Percentiles rank a stretch among this genome's conserved stretches.
phyloP scores from a whole-genome alignment of 148 eudicot genomes.

The Suaeda aralocaspica region DNA sequence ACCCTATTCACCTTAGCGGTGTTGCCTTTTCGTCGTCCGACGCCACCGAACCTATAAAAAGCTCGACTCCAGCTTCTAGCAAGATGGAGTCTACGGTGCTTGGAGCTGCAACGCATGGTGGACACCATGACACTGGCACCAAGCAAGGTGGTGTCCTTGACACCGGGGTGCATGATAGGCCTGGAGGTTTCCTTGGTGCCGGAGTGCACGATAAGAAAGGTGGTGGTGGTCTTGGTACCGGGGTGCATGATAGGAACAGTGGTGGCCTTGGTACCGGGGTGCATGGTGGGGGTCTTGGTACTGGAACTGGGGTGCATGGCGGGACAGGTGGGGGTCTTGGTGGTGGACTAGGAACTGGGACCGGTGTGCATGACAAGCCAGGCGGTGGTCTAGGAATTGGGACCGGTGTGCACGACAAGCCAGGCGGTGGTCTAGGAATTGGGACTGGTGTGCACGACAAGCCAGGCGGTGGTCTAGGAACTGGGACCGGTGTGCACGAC shows the following conservation, averaged over 20 bases:
- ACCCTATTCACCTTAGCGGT: constrained; percentile 60
- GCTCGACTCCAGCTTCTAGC: too few relatives aligned
- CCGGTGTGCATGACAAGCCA: neutral
- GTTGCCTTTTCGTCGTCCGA: constrained; percentile 39
- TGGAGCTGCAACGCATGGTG: neutral
- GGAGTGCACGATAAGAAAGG: too few relatives aligned
- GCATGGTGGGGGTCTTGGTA: neutral
- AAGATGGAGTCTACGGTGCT: neutral
- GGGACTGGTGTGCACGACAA: neutral
- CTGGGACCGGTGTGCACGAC: too few relatives aligned
- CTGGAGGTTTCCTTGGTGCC: too few relatives aligned
- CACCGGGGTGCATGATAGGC: too few relatives aligned
- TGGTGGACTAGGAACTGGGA: neutral
- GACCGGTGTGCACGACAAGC: neutral
- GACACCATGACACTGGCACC: too few relatives aligned
- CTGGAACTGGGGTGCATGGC: neutral
- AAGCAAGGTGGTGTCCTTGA: too few relatives aligned
- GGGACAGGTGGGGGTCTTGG: neutral
- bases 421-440: neutral
- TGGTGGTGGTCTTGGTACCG: too few relatives aligned
- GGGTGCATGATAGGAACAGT: neutral
- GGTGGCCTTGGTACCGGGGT: neutral
- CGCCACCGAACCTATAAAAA: neutral
- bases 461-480: neutral
- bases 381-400: neutral